Evolutionary conservation across 176 grass and related monocot species (phyloP).

Genomic region (Oryza punctata): DNA sequence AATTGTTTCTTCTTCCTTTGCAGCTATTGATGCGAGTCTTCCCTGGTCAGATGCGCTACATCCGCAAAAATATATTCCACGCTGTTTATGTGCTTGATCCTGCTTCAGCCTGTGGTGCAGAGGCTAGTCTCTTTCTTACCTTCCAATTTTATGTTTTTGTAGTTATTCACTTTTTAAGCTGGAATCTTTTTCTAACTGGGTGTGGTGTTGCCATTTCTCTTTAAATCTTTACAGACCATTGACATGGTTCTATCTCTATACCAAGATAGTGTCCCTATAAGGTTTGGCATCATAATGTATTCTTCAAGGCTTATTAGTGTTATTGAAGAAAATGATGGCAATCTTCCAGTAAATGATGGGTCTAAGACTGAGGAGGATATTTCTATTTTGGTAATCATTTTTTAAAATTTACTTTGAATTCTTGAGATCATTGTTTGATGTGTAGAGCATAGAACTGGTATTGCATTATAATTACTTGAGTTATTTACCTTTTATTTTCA

Average conservation of each 20-base stretch:
- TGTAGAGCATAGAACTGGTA: constrained; percentile 26
- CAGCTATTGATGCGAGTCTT: constrained; percentile 99
- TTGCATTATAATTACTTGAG: constrained; percentile 14
- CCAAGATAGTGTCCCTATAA: constrained; percentile 84
- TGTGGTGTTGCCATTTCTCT: constrained; percentile 35
- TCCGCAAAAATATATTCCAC: constrained; percentile 96
- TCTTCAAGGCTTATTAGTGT: constrained; percentile 69
- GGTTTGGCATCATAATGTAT: constrained; percentile 89
- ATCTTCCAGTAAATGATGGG: constrained; percentile 47
- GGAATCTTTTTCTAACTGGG: constrained; percentile 38
- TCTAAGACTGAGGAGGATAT: constrained; percentile 52
- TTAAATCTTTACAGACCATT: constrained; percentile 67
- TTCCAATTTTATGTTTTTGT: constrained; percentile 22
- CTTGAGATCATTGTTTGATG: constrained; percentile 38
- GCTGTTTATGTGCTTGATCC: constrained; percentile 97
- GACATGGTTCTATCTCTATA: constrained; percentile 83
- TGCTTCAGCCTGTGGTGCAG: constrained; percentile 70
- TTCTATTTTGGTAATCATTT: constrained; percentile 79
- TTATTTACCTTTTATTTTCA: constrained; percentile 6
- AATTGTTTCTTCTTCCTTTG: constrained; percentile 27
- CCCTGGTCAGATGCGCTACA: constrained; percentile 94
- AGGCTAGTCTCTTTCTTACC: constrained; percentile 58
- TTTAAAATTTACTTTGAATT: constrained; percentile 14
- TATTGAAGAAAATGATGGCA: constrained; percentile 69
- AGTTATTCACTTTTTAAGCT: constrained; percentile 29